phyloP scores from a whole-genome alignment of 2,329 filamentous ascomycete species.

The Pezicula rhizophila region DNA sequence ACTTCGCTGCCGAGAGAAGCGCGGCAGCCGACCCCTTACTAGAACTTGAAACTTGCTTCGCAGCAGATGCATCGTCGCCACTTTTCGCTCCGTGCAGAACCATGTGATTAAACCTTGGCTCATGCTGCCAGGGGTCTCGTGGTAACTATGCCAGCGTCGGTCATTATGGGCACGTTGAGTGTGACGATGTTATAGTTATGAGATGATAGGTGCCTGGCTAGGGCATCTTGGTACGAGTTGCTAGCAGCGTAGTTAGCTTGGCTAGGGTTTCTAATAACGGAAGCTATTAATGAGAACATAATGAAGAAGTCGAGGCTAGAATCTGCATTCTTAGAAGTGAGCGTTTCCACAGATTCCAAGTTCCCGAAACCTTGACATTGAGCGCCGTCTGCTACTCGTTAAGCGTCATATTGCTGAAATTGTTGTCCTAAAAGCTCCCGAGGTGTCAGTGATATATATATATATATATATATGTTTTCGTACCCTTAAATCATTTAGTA shows the following conservation, averaged over 20 bases:
- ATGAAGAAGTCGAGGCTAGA: background rate
- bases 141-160: background rate
- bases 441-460: too few relatives aligned
- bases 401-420: slow-evolving; percentile 10
- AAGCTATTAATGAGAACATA: background rate
- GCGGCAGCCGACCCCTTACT: slow-evolving; percentile 1
- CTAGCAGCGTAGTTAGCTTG: background rate
- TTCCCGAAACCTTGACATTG: slow-evolving; percentile 1
- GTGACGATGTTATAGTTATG: background rate
- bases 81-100: background rate
- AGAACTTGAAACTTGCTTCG: background rate
- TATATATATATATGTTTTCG: too few relatives aligned
- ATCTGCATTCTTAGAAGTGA: background rate
- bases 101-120: background rate
- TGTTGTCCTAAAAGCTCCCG: slow-evolving; percentile 10
- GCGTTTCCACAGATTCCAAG: slow-evolving; percentile 2
- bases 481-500: too few relatives aligned
- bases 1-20: slow-evolving; percentile 1
- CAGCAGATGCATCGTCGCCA: background rate
- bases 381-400: slow-evolving; percentile 1
- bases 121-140: background rate
- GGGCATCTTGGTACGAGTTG: background rate
- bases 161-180: background rate
- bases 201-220: background rate
- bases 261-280: background rate